Percentiles rank a stretch among this genome's conserved stretches.
Conservation (phyloP, 2,329 filamentous ascomycete species). For the Ophiostoma montium region DNA sequence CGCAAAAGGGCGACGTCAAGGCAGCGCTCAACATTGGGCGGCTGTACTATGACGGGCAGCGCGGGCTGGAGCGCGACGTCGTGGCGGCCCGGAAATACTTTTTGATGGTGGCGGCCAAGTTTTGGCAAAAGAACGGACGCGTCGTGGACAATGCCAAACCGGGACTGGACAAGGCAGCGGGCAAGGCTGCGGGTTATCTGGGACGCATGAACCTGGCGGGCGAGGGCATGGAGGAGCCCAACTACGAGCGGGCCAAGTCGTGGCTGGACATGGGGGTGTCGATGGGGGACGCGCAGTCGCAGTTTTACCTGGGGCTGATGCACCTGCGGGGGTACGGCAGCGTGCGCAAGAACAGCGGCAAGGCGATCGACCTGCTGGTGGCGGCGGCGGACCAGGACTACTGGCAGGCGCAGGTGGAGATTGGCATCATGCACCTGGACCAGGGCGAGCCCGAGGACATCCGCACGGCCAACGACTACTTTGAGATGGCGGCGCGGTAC, state of each 20-base stretch:
- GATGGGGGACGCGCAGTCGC: constrained; percentile 67
- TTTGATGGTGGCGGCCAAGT: constrained; percentile 60
- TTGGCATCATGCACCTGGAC: constrained; percentile 75
- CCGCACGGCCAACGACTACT: constrained; percentile 67
- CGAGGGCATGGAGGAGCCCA: constrained; percentile 64
- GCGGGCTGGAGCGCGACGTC: constrained; percentile 59
- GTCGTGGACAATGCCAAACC: constrained; percentile 53
- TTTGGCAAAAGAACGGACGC: constrained; percentile 71
- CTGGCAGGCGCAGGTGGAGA: constrained; percentile 64
- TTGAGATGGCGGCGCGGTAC: constrained; percentile 71
- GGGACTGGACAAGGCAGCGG: constrained; percentile 62
- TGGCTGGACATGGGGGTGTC: constrained; percentile 74
- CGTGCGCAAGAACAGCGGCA: constrained; percentile 48
- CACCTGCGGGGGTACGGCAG: constrained; percentile 59
- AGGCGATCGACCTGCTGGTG: constrained; percentile 63
- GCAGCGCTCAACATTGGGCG: constrained; percentile 76
- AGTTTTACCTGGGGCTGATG: constrained; percentile 75
- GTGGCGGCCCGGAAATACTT: constrained; percentile 68
- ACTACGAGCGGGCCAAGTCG: constrained; percentile 57
- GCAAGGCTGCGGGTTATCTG: constrained; percentile 74
- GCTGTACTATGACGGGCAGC: constrained; percentile 76
- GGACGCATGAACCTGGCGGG: constrained; percentile 83
- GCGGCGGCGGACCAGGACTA: constrained; percentile 71
- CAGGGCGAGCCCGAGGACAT: constrained; percentile 60
- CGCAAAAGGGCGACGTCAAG: constrained; percentile 76